Evolutionary conservation across 1,284 basidiomycete genomes (phyloP).

Genomic region (Coniferiporia weirii): DNA sequence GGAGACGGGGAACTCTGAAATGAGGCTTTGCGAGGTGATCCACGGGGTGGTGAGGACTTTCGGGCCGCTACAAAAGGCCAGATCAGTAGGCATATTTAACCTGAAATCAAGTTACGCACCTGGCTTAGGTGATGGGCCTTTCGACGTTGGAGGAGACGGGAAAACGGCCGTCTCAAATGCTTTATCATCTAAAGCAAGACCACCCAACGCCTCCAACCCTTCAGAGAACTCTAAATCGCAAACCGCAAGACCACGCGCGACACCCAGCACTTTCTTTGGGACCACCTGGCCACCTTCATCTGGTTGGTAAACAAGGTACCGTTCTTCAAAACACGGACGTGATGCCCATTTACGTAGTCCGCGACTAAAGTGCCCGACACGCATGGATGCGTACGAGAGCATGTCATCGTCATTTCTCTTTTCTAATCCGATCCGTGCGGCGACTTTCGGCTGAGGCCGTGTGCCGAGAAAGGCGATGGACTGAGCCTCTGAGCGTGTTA

Average conservation of each 20-base stretch:
- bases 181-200: conserved; percentile 27
- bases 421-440: conserved; percentile 15
- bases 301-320: conserved; percentile 48
- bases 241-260: conserved; percentile 46
- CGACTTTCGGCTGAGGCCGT: conserved; percentile 30
- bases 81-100: neutral
- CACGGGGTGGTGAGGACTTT: neutral
- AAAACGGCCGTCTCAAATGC: conserved; percentile 16
- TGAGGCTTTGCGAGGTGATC: conserved; percentile 1
- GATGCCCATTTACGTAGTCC: conserved; percentile 62
- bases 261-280: conserved; percentile 39
- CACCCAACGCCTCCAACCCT: conserved; percentile 54
- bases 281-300: conserved; percentile 34
- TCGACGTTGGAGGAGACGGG: conserved; percentile 13
- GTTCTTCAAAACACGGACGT: conserved; percentile 72
- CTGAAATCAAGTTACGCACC: conserved; percentile 2
- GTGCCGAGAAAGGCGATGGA: conserved; percentile 46
- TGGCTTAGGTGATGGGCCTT: neutral
- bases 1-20: conserved; percentile 10
- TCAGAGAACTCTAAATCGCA: conserved; percentile 69
- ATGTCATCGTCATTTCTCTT: conserved; percentile 34
- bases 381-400: conserved; percentile 34
- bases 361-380: conserved; percentile 41
- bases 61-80: neutral
- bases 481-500: conserved; percentile 40